phyloP scores from a whole-genome alignment of 495 filamentous ascomycete species.

The Aspergillus coremiiformis region DNA sequence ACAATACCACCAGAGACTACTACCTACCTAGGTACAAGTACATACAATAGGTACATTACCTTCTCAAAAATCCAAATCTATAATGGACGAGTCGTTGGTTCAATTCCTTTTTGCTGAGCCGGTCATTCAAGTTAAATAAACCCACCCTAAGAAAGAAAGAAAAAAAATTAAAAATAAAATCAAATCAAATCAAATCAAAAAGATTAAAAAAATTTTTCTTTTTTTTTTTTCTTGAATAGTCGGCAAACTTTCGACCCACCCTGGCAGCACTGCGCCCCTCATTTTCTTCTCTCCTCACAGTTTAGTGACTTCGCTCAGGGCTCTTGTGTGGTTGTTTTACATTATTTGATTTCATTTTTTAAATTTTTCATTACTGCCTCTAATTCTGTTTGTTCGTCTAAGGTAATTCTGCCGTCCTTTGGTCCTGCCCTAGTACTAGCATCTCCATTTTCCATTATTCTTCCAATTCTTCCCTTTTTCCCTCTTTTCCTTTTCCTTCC shows the following conservation, averaged over 20 bases:
- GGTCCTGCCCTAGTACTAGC: conserved; percentile 21
- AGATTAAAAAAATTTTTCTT: conserved; percentile 4
- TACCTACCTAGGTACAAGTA: too few species aligned
- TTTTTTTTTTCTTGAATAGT: conserved; percentile 2
- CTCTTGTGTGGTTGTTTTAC: conserved; percentile 13
- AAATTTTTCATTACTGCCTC: conserved; percentile 5
- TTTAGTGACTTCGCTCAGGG: neutral
- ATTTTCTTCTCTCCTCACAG: conserved; percentile 14
- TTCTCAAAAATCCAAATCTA: conserved; percentile 5
- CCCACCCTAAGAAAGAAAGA: neutral
- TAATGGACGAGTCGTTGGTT: conserved; percentile 3
- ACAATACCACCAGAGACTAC: too few species aligned
- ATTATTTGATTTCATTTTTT: conserved; percentile 4
- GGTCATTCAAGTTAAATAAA: neutral
- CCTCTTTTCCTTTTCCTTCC: conserved; percentile 11
- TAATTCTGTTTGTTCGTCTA: conserved; percentile 20
- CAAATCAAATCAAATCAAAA: neutral
- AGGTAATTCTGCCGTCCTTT: conserved; percentile 17
- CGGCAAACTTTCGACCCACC: conserved; percentile 21
- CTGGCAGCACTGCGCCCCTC: conserved; percentile 18
- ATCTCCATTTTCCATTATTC: conserved; percentile 1
- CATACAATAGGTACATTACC: too few species aligned
- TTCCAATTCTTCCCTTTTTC: conserved; percentile 18
- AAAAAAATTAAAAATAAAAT: conserved; percentile 8
- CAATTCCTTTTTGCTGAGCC: conserved; percentile 3